These are phyloP conservation scores for Agrocybe pediades DNA, from an alignment of 768 basidiomycete species.

Conservation along the genomic window DNA sequence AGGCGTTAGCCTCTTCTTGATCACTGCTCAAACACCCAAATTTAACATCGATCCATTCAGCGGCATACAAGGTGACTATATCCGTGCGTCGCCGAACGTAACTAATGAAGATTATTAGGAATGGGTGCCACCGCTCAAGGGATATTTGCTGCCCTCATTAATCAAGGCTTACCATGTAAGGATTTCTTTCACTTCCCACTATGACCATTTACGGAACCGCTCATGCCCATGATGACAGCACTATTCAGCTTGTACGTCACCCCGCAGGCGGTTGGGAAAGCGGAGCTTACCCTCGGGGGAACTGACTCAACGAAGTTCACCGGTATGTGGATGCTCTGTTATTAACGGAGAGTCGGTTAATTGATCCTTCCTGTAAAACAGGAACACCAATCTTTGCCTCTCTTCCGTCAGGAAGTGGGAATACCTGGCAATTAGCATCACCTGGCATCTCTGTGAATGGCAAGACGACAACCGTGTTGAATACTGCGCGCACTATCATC, in stretches of 20 bases:
- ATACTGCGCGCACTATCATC: slow-evolving; percentile 43
- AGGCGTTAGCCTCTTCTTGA: slow-evolving; percentile 45
- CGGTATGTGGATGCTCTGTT: slow-evolving; percentile 29
- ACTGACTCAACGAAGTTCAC: slow-evolving; percentile 53
- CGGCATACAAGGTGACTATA: slow-evolving; percentile 48
- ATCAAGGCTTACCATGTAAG: slow-evolving; percentile 53
- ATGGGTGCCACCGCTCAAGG: slow-evolving; percentile 52
- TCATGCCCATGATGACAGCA: slow-evolving; percentile 30
- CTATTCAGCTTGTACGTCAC: slow-evolving; percentile 55
- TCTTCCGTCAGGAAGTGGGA: slow-evolving; percentile 34
- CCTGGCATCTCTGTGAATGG: slow-evolving; percentile 53
- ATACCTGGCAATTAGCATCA: slow-evolving; percentile 48
- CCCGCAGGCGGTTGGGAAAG: slow-evolving; percentile 45
- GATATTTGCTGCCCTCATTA: slow-evolving; percentile 49
- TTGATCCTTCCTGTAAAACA: slow-evolving; percentile 21
- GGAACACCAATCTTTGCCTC: slow-evolving; percentile 46
- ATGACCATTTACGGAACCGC: not conserved
- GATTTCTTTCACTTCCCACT: not conserved
- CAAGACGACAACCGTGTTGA: slow-evolving; percentile 44
- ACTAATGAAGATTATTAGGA: slow-evolving; percentile 28
- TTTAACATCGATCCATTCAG: slow-evolving; percentile 59
- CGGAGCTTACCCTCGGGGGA: slow-evolving; percentile 56
- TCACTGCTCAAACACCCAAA: slow-evolving; percentile 52
- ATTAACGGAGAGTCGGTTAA: slow-evolving; percentile 6
- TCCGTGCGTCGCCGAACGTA: slow-evolving; percentile 1